phyloP scores from a whole-genome alignment of 768 basidiomycete genomes.

The Boletus rubescentipes region DNA sequence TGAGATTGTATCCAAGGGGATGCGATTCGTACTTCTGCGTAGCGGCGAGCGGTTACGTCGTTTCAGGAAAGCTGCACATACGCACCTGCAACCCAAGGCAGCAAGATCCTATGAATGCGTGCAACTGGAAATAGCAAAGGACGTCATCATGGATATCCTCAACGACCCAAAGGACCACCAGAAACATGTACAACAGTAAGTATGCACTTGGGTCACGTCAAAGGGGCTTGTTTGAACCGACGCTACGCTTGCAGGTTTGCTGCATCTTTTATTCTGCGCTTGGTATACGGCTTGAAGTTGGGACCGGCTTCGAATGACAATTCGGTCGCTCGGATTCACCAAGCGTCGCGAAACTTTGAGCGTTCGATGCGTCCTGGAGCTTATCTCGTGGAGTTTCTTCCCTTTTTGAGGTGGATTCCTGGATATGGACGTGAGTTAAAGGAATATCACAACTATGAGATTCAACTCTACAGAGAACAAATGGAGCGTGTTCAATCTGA shows the following conservation, averaged over 20 bases:
- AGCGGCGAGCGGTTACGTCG: slow-evolving; percentile 55
- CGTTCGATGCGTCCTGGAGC: slow-evolving; percentile 32
- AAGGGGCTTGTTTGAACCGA: background rate
- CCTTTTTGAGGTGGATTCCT: slow-evolving; percentile 46
- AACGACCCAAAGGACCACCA: slow-evolving; percentile 34
- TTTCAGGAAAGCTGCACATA: slow-evolving; percentile 50
- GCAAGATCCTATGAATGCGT: slow-evolving; percentile 43
- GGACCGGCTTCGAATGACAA: slow-evolving; percentile 20
- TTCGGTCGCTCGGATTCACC: slow-evolving; percentile 19
- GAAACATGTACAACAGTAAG: slow-evolving; percentile 50
- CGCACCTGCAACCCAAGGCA: slow-evolving; percentile 50
- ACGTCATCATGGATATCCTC: slow-evolving; percentile 29
- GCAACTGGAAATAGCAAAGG: slow-evolving; percentile 36
- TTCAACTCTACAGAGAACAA: slow-evolving; percentile 48
- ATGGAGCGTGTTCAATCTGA: slow-evolving; percentile 43
- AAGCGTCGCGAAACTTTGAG: slow-evolving; percentile 23
- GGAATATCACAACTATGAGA: slow-evolving; percentile 50
- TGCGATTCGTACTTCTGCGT: slow-evolving; percentile 50
- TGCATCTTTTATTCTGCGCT: slow-evolving; percentile 20
- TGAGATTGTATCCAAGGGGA: slow-evolving; percentile 50
- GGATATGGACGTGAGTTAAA: slow-evolving; percentile 47
- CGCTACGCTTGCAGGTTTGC: slow-evolving; percentile 21
- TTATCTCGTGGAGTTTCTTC: slow-evolving; percentile 35
- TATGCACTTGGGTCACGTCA: too few relatives aligned
- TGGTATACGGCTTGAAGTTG: slow-evolving; percentile 27